Evolutionary conservation across 2,329 filamentous ascomycete species (phyloP).

Genomic region (Ophiocordyceps camponoti-leonardi): DNA sequence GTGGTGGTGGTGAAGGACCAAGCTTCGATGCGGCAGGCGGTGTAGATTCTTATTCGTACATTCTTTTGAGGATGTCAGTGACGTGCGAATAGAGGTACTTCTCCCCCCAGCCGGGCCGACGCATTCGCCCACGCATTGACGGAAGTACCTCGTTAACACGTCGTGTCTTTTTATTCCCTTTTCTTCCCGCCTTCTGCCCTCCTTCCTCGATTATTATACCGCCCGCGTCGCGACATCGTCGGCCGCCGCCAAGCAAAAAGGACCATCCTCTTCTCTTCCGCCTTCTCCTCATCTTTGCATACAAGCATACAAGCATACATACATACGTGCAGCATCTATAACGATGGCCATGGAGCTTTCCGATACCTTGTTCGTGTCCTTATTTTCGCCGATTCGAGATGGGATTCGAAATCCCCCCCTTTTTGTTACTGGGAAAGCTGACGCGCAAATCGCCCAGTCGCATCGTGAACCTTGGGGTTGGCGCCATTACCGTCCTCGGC

Average conservation of each 20-base stretch:
- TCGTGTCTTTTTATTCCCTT: not conserved
- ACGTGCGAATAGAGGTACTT: not conserved
- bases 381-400: no score
- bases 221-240: not conserved
- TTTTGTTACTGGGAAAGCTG: no score
- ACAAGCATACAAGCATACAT: no score
- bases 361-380: slow-evolving; percentile 63
- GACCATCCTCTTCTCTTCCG: not conserved
- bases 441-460: slow-evolving; percentile 42
- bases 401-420: no score
- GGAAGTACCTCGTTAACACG: not conserved
- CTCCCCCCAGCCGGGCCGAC: not conserved
- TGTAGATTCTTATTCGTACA: not conserved
- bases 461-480: slow-evolving; percentile 82
- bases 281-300: no score
- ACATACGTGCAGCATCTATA: not conserved
- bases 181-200: not conserved
- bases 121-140: not conserved
- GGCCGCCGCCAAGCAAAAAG: not conserved
- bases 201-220: not conserved
- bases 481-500: slow-evolving; percentile 72
- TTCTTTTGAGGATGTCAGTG: not conserved
- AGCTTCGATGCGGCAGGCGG: not conserved
- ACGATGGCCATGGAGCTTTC: slow-evolving; percentile 61
- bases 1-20: not conserved